Evolutionary conservation across 2,329 filamentous ascomycete species (phyloP), one percentile per base, ranked within the genome.

Genomic region (Teratosphaeria viscida): DNA sequence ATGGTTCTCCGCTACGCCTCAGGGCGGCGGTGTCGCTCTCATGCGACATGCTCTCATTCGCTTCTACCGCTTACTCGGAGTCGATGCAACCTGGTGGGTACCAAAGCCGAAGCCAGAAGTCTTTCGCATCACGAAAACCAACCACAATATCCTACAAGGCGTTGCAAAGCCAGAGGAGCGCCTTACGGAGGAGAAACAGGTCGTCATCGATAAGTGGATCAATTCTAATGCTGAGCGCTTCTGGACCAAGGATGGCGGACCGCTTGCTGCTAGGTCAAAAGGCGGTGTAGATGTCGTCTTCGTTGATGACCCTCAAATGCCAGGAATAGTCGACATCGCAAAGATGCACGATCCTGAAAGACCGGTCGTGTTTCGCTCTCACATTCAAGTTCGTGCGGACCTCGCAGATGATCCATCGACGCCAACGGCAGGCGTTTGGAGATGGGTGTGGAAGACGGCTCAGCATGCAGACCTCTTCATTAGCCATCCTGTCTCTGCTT

Each of bases 71-170:
- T 76, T 85, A 3, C 70, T 89, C 53, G 86, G 82, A 0, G 83
- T 90, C 1, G 81, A 92, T 62, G 78, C 88, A 66, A 84, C 81
- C 59, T 94, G 89, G 89, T 92, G 61, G 57, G 89, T 92, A 1
- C 89, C 89, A 6, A 90, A 90, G 71, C 88, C 89, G 26, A 85
- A 87, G 56, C 88, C 88, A 2, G 85, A 87, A 16, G 85, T 92
- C 11, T 94, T 94, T 74, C 81, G 88, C 56, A 87, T 90, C 73
- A 94, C 89, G 65, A 94, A 94, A 76, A 91, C 87, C 65, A 88
- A 91, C 66, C 89, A 94, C 81, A 94, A 94, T 74, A 92, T 92
- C 64, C 83, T 94, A 2, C 89, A 94, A 74, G 89, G 89, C 8
- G 89, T 92, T 52, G 84, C 85, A 49, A 78, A 80, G 29, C 82